Evolutionary conservation across 2,329 filamentous ascomycete genomes (phyloP).

Genomic region (Ceratocystis alfenasii): DNA sequence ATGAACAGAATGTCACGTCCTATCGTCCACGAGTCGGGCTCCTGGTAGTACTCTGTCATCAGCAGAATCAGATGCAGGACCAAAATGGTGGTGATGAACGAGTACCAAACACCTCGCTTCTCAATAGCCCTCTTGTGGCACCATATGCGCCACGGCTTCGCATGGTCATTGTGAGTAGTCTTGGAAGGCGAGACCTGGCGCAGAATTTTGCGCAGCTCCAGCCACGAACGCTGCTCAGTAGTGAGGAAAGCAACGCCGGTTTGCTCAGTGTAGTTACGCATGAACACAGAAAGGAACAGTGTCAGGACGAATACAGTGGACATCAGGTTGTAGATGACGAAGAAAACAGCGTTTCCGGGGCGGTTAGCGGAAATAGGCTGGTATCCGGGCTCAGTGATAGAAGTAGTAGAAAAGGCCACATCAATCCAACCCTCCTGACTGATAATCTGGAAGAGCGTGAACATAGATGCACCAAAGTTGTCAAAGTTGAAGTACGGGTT

Average conservation of each 20-base stretch:
- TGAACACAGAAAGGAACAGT: slow-evolving; percentile 96
- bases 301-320: slow-evolving; percentile 94
- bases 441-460: slow-evolving; percentile 96
- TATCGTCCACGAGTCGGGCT: slow-evolving; percentile 57
- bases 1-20: slow-evolving; percentile 69
- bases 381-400: slow-evolving; percentile 61
- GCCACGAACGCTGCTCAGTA: slow-evolving; percentile 90
- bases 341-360: slow-evolving; percentile 84
- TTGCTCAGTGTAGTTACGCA: slow-evolving; percentile 98
- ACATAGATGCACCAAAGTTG: slow-evolving; percentile 82
- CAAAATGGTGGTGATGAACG: slow-evolving; percentile 64
- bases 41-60: slow-evolving; percentile 72
- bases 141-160: slow-evolving; percentile 75
- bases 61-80: slow-evolving; percentile 74
- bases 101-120: slow-evolving; percentile 87
- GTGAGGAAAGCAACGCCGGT: slow-evolving; percentile 94
- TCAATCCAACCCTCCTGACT: slow-evolving; percentile 97
- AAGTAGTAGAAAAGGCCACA: slow-evolving; percentile 74
- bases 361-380: slow-evolving; percentile 60
- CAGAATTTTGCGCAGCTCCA: slow-evolving; percentile 83
- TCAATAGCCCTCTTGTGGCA: slow-evolving; percentile 90
- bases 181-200: slow-evolving; percentile 92
- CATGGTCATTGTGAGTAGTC: slow-evolving; percentile 66
- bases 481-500: slow-evolving; percentile 90
- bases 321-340: slow-evolving; percentile 90